Evolutionary conservation across 2,329 filamentous ascomycete species (phyloP).

Genomic region (Botryosphaeria agaves): DNA sequence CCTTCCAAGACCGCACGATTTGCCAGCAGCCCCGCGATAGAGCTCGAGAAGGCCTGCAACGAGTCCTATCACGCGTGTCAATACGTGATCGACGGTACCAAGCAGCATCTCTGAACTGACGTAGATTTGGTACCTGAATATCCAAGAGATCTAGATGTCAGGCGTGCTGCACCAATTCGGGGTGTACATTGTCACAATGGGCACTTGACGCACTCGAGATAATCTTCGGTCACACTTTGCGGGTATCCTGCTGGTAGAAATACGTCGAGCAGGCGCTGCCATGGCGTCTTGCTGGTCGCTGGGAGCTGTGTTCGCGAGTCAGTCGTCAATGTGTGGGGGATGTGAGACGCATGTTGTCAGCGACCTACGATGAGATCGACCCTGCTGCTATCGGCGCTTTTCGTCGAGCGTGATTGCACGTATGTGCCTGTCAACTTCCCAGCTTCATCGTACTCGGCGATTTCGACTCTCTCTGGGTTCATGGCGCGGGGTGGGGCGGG

Average conservation of each 20-base stretch:
- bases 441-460: slow-evolving; percentile 30
- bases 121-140: slow-evolving; percentile 47
- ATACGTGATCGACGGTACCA: too few species aligned
- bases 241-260: slow-evolving; percentile 84
- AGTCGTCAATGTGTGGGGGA: slow-evolving; percentile 1
- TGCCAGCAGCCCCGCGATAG: slow-evolving; percentile 62
- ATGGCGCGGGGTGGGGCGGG: too few species aligned
- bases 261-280: slow-evolving; percentile 40
- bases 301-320: slow-evolving; percentile 5
- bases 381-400: slow-evolving; percentile 4
- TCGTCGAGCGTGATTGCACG: slow-evolving; percentile 19
- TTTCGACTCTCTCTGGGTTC: too few species aligned
- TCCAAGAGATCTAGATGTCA: slow-evolving; percentile 3
- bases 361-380: background rate
- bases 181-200: background rate
- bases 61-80: slow-evolving; percentile 44
- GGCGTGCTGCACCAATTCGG: background rate
- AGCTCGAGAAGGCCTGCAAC: slow-evolving; percentile 68
- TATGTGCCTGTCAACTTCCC: slow-evolving; percentile 32
- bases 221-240: slow-evolving; percentile 70
- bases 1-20: slow-evolving; percentile 68
- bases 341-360: too few species aligned
- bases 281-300: slow-evolving; percentile 8
- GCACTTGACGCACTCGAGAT: slow-evolving; percentile 49
- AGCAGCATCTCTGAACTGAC: too few species aligned